Base-by-base conservation (phyloP, 768 basidiomycete species). In the Collybia sordida region DNA sequence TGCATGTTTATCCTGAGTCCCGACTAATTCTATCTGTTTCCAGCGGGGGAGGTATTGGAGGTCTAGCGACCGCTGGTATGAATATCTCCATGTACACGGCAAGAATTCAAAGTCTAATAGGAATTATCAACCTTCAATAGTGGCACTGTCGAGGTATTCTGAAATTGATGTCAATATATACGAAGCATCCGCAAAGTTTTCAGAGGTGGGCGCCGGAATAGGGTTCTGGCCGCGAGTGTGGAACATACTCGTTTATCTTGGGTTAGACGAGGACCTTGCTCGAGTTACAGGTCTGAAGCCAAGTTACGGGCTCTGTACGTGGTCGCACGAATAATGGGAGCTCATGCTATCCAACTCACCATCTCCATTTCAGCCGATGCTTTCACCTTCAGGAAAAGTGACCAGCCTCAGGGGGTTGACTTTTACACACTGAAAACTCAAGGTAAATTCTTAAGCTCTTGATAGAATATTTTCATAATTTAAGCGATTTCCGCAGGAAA, bases 111-210 rank as follows among this genome's bases (percentile, higher is more conserved):
- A n/a, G n/a, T n/a, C n/a, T n/a, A n/a, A n/a, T n/a, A n/a, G n/a
- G n/a, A n/a, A n/a, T n/a, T n/a, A n/a, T n/a, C n/a, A n/a, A n/a
- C n/a, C n/a, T n/a, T 6, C 12, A 35, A 8, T n/a, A n/a, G 57
- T 61, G 15, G 59, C 65, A 15, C 38, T 66, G 22, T 55, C 62
- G 3, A 61, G 61, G 44, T 72, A 69, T 51, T 59, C 64, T 1
- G 65, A 75, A 28, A 68, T 77, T 8, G 56, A 67, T 31, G 66
- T 77, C 17, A 68, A 72, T 41, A 56, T 75, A n/a, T n/a, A 75
- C 45, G 75, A 77, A 55, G 67, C 72, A 9, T 64, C 73, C 17
- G 53, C 55, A 23, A 49, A 64, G 44, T 72, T 73, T 45, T 55
- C 66, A 27, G 68, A 71, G 49, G 38, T 75, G 14, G 74, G 73